Base-by-base conservation (phyloP, 306 rosid genomes). In the Geum urbanum region DNA sequence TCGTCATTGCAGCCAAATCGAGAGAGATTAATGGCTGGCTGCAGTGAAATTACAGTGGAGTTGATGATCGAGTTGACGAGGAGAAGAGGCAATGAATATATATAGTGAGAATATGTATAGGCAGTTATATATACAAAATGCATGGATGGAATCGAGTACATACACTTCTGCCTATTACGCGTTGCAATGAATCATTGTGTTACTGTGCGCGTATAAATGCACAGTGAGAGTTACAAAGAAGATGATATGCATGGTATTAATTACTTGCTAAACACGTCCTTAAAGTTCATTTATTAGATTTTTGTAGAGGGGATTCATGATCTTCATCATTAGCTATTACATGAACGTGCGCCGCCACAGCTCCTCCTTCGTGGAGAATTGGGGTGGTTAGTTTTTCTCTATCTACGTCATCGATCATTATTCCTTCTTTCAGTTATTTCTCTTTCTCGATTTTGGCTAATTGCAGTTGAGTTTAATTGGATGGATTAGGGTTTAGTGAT, bases 271-370 rank as follows among this genome's bases (percentile, higher is more conserved):
- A 19, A 68, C 72, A 68, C 72, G 65, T 15, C 66, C 14, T 52
- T 4, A 10, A 14, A 58, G 27, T 13, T 5, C 8, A 40, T 53
- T 53, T 51, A 68, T 52, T 54, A 20, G 41, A 56, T 22, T 58
- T 32, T 2, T 43, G 27, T 1, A 14, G 50, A 20, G 14, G 62
- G 60, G 72, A 40, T 43, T 43, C 14, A 69, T 54, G 43, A 69
- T 55, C 64, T 41, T 69, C 52, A 69, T 55, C 73, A 69, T 69
- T 55, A 69, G 43, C 65, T 64, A 27, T 27, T 69, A 55, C 64
- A 54, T 55, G 84, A 81, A 81, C 78, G 92, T 81, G 88, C 68
- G 92, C 88, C 88, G 90, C 76, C 83, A 71, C 40, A 49, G 15
- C 72, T 76, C 74, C 76, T 76, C n/a, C 35, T 14, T 18, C 24